A percentile compares a stretch with the other conserved stretches of the same genome.
Conservation (phyloP, 2,329 filamentous ascomycete genomes). For the Verruconis gallopava region DNA sequence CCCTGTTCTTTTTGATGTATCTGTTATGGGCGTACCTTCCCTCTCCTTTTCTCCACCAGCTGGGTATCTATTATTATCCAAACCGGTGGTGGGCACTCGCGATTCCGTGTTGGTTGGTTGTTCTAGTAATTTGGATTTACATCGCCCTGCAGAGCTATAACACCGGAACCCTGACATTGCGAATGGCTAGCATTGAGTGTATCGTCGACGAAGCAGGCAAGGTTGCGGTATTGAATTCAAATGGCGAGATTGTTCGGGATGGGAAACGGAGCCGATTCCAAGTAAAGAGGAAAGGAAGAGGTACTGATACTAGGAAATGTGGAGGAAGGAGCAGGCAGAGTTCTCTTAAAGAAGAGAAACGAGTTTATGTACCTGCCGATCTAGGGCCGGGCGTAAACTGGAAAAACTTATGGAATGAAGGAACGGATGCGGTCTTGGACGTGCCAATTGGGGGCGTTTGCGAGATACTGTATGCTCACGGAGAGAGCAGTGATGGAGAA, state of each 20-base stretch:
- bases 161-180: slow-evolving; percentile 72
- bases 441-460: slow-evolving; percentile 90
- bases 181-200: slow-evolving; percentile 68
- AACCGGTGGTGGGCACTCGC: slow-evolving; percentile 97
- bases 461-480: slow-evolving; percentile 75
- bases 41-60: slow-evolving; percentile 76
- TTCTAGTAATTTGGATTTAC: slow-evolving; percentile 83
- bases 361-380: slow-evolving; percentile 24
- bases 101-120: slow-evolving; percentile 79
- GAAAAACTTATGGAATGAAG: slow-evolving; percentile 75
- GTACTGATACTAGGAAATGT: slow-evolving; percentile 24
- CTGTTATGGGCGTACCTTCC: slow-evolving; percentile 82
- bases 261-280: slow-evolving; percentile 15
- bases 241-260: slow-evolving; percentile 42
- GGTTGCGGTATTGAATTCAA: slow-evolving; percentile 67
- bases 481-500: slow-evolving; percentile 24
- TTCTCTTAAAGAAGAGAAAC: slow-evolving; percentile 24
- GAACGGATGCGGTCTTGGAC: slow-evolving; percentile 96
- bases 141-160: slow-evolving; percentile 87
- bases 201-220: slow-evolving; percentile 84
- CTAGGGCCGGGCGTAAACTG: slow-evolving; percentile 47
- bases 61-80: slow-evolving; percentile 94
- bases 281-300: slow-evolving; percentile 19
- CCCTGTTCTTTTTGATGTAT: slow-evolving; percentile 62
- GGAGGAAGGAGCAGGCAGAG: slow-evolving; percentile 23